These are phyloP conservation scores for Elymus sibiricus DNA, from an alignment of 176 grass and related monocot genomes.

Conservation along the genomic window DNA sequence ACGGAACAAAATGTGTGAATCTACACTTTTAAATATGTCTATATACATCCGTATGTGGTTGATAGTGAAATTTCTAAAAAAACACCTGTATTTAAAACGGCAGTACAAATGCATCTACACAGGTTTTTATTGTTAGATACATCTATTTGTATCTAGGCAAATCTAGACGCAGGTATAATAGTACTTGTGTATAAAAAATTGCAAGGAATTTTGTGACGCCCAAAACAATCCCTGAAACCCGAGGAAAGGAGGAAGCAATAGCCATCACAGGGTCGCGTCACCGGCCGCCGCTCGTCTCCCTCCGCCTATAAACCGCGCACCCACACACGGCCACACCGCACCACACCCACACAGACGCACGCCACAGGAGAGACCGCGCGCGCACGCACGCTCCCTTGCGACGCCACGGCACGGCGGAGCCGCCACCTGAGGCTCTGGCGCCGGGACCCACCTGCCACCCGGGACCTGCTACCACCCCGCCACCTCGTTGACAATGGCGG, in stretches of 20 bases:
- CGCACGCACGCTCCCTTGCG: not conserved
- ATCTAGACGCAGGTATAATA: no score
- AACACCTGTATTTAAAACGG: no score
- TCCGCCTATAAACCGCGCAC: slow-evolving; percentile 36
- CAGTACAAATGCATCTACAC: no score
- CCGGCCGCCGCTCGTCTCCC: not conserved
- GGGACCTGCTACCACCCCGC: not conserved
- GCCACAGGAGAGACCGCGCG: not conserved
- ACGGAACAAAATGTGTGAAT: no score
- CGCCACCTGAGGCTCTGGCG: not conserved
- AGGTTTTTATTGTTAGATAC: no score
- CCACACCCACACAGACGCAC: not conserved
- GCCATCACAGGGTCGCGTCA: not conserved
- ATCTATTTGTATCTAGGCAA: no score
- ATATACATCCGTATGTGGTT: no score
- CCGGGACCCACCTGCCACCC: not conserved
- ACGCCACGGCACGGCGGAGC: slow-evolving; percentile 1
- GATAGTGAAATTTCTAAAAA: no score
- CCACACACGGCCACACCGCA: not conserved
- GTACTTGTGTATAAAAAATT: not conserved
- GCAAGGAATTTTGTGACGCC: not conserved
- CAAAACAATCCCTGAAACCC: not conserved
- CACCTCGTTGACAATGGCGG: slow-evolving; percentile 30
- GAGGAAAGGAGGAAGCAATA: not conserved
- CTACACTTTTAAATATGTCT: no score